Evolutionary conservation across 768 basidiomycete genomes (phyloP).

Genomic region (Candolleomyces efflorescens): DNA sequence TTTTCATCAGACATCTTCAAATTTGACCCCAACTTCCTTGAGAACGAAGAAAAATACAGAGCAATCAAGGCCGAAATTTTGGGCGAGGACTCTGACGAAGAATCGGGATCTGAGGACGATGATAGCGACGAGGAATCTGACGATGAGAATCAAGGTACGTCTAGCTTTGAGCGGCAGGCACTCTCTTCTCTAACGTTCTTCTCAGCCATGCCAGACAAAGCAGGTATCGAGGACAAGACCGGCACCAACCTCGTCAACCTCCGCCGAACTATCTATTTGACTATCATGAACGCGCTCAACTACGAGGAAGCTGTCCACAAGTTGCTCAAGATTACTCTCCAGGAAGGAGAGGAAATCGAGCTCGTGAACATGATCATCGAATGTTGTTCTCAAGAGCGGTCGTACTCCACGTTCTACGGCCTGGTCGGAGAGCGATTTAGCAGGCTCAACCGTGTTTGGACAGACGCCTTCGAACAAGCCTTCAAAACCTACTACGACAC

Average conservation of each 20-base stretch:
- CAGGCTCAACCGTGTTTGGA: constrained; percentile 95
- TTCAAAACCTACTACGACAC: constrained; percentile 92
- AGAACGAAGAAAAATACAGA: constrained; percentile 93
- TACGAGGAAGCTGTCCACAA: constrained; percentile 99
- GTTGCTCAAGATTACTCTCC: constrained; percentile 85
- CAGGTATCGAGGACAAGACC: constrained; percentile 91
- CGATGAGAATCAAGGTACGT: constrained; percentile 58
- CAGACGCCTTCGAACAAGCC: constrained; percentile 80
- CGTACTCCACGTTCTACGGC: constrained; percentile 97
- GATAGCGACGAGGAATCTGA: constrained; percentile 46
- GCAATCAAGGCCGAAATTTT: constrained; percentile 91
- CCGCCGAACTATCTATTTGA: constrained; percentile 90
- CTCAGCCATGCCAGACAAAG: constrained; percentile 68
- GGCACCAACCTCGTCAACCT: constrained; percentile 96
- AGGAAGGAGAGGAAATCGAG: constrained; percentile 96
- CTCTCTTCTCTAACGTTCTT: not conserved
- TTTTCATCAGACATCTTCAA: constrained; percentile 83
- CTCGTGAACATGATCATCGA: constrained; percentile 98
- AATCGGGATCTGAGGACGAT: constrained; percentile 55
- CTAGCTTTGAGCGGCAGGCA: constrained; percentile 10
- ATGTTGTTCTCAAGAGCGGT: constrained; percentile 99
- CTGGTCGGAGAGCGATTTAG: constrained; percentile 94
- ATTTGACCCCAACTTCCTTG: constrained; percentile 77
- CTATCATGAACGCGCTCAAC: constrained; percentile 98
- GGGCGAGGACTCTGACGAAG: constrained; percentile 79